Base-by-base conservation (phyloP, 768 basidiomycete genomes). In the Lactarius psammicola region DNA sequence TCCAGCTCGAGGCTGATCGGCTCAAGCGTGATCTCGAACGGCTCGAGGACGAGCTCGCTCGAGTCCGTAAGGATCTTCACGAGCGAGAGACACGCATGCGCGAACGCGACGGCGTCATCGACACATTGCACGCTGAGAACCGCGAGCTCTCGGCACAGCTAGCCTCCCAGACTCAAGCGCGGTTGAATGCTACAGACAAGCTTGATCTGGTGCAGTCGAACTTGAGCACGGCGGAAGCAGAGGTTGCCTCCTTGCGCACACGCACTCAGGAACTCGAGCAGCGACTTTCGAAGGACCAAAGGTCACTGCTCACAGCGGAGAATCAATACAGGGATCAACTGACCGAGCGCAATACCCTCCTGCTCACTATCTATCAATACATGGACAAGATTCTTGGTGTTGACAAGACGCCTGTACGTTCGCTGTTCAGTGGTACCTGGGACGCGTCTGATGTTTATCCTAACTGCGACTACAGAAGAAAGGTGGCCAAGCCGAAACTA, bases 281-380 rank as follows among this genome's bases (percentile, higher is more conserved):
- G 66, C 80, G 92, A 64, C 76, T 95, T 68, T 84, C 86, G 46
- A 93, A 92, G 75, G 94, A 95, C 68, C 91, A 94, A 75, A 81
- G 90, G 42, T 80, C 85, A 49, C 74, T 94, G 65, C 74, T 92
- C 68, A 75, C 77, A 28, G 85, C 87, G 2, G 94, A 96, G 76
- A 84, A 78, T 61, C 88, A 93, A 76, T 94, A 92, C 73, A 82
- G 95, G 31, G 92, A 96, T 76, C 95, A 98, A 77, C 76, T 96
- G 38, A 94, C 93, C 20, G 96, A 98, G 80, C 81, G 94, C 63
- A 97, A 95, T 74, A 95, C 94, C 30, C 80, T 98, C 34, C 78
- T 98, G 60, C 79, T 97, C 71, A 94, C 93, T 9, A 92, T 97
- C 31, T 97, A 94, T 75, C 94, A 97, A 77, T 95, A 95, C 73